Conservation (phyloP, 2,329 filamentous ascomycete genomes). For the Phialocephala subalpina region DNA sequence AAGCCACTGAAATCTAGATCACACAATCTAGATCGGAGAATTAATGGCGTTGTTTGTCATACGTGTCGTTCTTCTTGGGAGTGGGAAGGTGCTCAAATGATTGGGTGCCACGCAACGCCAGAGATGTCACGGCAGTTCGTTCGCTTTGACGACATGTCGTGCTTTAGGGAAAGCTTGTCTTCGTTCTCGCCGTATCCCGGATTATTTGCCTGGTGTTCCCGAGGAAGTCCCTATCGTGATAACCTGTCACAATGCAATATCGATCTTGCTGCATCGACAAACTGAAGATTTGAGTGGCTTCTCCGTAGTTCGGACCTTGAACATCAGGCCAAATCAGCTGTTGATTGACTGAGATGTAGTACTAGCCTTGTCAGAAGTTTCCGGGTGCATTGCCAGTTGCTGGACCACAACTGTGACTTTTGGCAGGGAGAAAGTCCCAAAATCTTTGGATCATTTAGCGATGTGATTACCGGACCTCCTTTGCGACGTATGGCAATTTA, state of each 20-base stretch:
- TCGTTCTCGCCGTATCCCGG: not conserved
- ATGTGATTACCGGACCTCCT: too few species aligned
- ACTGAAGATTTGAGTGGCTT: not conserved
- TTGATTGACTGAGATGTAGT: too few species aligned
- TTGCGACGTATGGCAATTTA: too few species aligned
- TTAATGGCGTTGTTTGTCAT: constrained; percentile 4
- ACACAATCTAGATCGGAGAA: not conserved
- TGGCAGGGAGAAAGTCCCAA: not conserved
- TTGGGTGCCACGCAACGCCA: not conserved
- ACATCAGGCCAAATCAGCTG: too few species aligned
- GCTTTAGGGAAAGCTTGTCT: not conserved
- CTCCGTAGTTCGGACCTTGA: not conserved
- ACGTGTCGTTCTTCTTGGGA: not conserved
- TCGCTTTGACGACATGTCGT: not conserved
- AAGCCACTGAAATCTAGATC: not conserved
- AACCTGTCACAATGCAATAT: not conserved
- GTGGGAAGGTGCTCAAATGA: not conserved
- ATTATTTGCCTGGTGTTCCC: not conserved
- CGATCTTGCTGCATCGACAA: not conserved
- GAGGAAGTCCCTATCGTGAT: constrained; percentile 1
- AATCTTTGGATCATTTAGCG: not conserved
- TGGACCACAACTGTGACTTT: too few species aligned
- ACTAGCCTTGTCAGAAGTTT: too few species aligned
- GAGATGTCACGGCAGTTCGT: not conserved
- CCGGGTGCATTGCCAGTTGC: too few species aligned